A percentile compares a stretch with the other conserved stretches of the same genome.
These are phyloP conservation scores for Wickerhamiella kurtzmanii DNA, from an alignment of 805 yeast species.

Conservation along the genomic window DNA sequence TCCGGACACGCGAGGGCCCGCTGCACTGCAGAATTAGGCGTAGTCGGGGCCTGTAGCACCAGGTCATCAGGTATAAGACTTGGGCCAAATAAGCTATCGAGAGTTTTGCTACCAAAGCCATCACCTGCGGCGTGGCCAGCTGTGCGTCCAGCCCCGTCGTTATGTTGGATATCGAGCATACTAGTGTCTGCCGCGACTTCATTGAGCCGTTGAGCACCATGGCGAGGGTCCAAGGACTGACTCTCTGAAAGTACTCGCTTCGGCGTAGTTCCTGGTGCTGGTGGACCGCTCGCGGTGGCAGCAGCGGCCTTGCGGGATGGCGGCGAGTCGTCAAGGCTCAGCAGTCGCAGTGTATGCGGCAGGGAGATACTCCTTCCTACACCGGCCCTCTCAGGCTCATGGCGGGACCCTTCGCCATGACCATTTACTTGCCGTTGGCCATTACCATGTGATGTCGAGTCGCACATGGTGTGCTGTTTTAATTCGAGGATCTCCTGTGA, in stretches of 20 bases:
- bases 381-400: not conserved
- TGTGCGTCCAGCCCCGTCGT: not conserved
- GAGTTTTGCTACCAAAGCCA: not conserved
- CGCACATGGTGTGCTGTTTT: too few species aligned
- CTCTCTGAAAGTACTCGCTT: constrained; percentile 3
- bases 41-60: not conserved
- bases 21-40: constrained; percentile 18
- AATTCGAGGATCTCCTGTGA: too few species aligned
- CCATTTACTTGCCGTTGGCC: not conserved
- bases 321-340: not conserved
- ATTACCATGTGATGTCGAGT: not conserved
- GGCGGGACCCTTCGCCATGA: not conserved
- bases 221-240: constrained; percentile 2
- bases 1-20: constrained; percentile 64
- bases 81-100: not conserved
- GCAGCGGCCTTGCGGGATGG: not conserved
- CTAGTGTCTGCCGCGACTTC: not conserved
- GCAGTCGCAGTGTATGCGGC: not conserved
- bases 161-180: not conserved
- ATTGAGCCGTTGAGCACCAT: not conserved
- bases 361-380: not conserved
- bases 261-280: constrained; percentile 4
- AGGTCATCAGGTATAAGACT: not conserved
- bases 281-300: not conserved
- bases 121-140: not conserved